Evolutionary conservation across 805 yeast genomes (phyloP), one percentile per base, ranked within the genome.

Genomic region (Limtongozyma cylindracea): DNA sequence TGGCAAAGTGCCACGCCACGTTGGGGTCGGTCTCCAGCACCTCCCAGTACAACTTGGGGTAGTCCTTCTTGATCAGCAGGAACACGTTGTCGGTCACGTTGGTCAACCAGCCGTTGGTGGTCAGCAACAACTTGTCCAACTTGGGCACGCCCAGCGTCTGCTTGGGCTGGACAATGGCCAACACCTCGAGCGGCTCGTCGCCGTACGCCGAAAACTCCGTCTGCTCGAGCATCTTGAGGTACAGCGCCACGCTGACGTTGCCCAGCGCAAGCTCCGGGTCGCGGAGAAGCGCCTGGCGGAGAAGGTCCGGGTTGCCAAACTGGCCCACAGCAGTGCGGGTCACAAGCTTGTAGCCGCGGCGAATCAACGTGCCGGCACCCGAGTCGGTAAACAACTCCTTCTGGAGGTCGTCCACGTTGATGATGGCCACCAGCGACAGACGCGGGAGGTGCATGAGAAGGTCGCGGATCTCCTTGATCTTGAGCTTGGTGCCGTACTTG

Each of bases 341-440:
- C 26, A 71, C 44, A 32, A 88, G 58, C 49, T 77, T 78, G 53
- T 84, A 77, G 29, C 99, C 99, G 47, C 98, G 69, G 61, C 98
- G 73, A 37, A 88, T 80, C 53, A 88, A 59, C 20, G 99, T 88
- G 41, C 99, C 99, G 15, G 98, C 99, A 47, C 99, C 99, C 10
- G 93, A 73, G 45, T 88, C 98, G 19, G 99, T 88, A 51, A 88
- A 88, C 39, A 88, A 62, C 48, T 88, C 99, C 45, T 84, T 88
- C 51, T 88, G 96, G 38, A 88, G 60, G 43, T 88, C 95, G 36
- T 76, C 64, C 20, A 88, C 95, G 33, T 84, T 76, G 36, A 88
- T 88, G 42, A 88, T 88, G 20, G 99, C 98, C 21, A 88, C 99
- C 4, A 95, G 80, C 1, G 95, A 80, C 3, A 95, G 77, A 45